Evolutionary conservation across 495 filamentous ascomycete genomes (phyloP), one percentile per base, ranked within the genome.

Genomic region (Talaromyces stipitatus): DNA sequence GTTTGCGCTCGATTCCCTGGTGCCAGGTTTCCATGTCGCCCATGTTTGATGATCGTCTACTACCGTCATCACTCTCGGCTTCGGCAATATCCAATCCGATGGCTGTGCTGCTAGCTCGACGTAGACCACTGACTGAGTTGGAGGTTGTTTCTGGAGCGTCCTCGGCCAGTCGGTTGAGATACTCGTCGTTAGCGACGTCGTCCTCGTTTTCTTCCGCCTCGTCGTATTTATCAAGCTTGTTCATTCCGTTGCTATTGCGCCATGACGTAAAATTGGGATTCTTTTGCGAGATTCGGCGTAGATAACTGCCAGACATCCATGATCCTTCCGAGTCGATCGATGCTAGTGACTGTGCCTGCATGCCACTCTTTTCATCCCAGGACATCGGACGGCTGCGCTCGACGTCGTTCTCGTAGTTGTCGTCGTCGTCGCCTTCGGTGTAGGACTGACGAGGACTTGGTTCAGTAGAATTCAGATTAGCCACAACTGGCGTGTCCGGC

Each of bases 261-360:
- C 73, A 62, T 16, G 75, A 71, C 12, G 54, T 55, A 28, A 38
- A 29, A 36, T 74, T 72, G 57, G 68, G 62, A 45, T 70, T 66
- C 27, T 72, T 72, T 32, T 81, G 74, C 3, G 82, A 79, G 60
- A 75, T 69, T 47, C 79, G 69, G 45, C 79, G 75, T 58, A 81
- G 69, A 55, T 80, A 80, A 55, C 79, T 77, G 10, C 91, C 90
- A 2, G 89, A 90, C 60, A 97, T 86, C 91, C 91, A 97, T 0
- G 91, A 95, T 2, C 82, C 91, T 72, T 97, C 91, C 0, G 89
- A 92, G 63, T 95, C 91, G 57, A 97, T 85, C 0, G 89, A 92
- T 7, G 89, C 90, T 5, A 94, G 75, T 12, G 90, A 94, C 68
- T 85, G 82, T 18, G 86, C 86, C 38, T 89, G 69, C 5, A 77